Conservation (phyloP, 257 asterid species). For the Cruciata laevipes region DNA sequence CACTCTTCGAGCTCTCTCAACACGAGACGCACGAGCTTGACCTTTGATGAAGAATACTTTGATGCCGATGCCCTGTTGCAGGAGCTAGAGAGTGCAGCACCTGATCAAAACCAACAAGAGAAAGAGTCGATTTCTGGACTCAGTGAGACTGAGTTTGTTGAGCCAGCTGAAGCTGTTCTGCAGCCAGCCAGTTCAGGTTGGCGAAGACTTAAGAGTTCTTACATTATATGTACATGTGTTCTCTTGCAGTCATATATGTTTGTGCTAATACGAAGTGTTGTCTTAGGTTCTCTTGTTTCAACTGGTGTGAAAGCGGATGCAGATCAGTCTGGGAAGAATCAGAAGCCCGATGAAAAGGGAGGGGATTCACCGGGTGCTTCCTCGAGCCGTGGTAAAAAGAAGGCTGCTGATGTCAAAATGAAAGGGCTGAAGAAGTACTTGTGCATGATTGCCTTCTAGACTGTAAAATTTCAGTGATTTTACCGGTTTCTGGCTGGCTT, state of each 20-base stretch:
- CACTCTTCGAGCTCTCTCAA: slow-evolving; percentile 53
- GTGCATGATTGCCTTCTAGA: slow-evolving; percentile 48
- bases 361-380: slow-evolving; percentile 32
- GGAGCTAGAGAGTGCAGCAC: slow-evolving; percentile 36
- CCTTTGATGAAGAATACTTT: slow-evolving; percentile 47
- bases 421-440: slow-evolving; percentile 40
- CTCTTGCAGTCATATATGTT: neutral
- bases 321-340: slow-evolving; percentile 26
- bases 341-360: slow-evolving; percentile 19
- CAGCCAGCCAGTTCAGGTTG: slow-evolving; percentile 35
- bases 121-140: slow-evolving; percentile 25
- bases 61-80: slow-evolving; percentile 36
- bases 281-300: neutral
- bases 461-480: neutral
- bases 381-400: slow-evolving; percentile 22
- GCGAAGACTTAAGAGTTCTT: neutral
- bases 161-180: slow-evolving; percentile 17
- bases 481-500: neutral
- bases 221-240: neutral
- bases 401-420: slow-evolving; percentile 25
- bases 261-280: neutral
- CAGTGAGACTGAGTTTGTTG: slow-evolving; percentile 14
- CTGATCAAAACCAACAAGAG: slow-evolving; percentile 9
- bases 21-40: slow-evolving; percentile 42
- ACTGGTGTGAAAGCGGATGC: slow-evolving; percentile 8